phyloP scores from a whole-genome alignment of 768 basidiomycete genomes.

The Hirschioporus abietinus region DNA sequence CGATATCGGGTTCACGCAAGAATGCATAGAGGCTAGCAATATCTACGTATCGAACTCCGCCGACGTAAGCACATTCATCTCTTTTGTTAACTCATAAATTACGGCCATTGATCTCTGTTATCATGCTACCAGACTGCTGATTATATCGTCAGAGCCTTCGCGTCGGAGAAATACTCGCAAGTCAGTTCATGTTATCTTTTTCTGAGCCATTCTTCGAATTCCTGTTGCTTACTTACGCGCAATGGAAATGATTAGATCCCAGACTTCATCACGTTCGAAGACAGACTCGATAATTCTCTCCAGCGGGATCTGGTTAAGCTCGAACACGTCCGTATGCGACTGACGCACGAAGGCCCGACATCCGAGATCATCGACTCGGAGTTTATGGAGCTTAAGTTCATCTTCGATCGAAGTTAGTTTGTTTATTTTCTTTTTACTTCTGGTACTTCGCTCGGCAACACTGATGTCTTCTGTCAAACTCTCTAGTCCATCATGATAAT shows the following conservation, averaged over 20 bases:
- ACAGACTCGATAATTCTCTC: conserved; percentile 75
- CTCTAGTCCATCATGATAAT: conserved; percentile 76
- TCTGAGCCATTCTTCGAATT: neutral
- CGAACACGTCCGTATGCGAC: conserved; percentile 81
- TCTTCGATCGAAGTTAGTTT: conserved; percentile 65
- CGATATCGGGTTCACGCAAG: conserved; percentile 68
- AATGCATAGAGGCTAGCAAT: conserved; percentile 75
- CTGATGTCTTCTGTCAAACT: neutral
- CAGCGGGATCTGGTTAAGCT: conserved; percentile 79
- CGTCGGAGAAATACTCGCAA: conserved; percentile 78
- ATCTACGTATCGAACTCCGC: conserved; percentile 77
- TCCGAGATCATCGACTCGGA: conserved; percentile 78
- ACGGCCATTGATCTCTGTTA: conserved; percentile 2
- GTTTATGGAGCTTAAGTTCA: conserved; percentile 77
- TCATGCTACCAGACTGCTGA: conserved; percentile 66
- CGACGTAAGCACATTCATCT: conserved; percentile 43
- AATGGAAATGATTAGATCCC: conserved; percentile 51
- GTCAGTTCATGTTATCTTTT: conserved; percentile 26
- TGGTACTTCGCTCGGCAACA: neutral
- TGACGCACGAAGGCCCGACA: conserved; percentile 66
- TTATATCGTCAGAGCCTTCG: conserved; percentile 74
- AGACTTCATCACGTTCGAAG: conserved; percentile 79
- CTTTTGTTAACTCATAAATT: conserved; percentile 1
- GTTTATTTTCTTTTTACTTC: neutral
- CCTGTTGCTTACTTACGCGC: neutral